Percentiles rank a stretch among this genome's conserved stretches.
Evolutionary conservation across 148 eudicot species (phyloP).

Genomic region (Hydrangea macrophylla): DNA sequence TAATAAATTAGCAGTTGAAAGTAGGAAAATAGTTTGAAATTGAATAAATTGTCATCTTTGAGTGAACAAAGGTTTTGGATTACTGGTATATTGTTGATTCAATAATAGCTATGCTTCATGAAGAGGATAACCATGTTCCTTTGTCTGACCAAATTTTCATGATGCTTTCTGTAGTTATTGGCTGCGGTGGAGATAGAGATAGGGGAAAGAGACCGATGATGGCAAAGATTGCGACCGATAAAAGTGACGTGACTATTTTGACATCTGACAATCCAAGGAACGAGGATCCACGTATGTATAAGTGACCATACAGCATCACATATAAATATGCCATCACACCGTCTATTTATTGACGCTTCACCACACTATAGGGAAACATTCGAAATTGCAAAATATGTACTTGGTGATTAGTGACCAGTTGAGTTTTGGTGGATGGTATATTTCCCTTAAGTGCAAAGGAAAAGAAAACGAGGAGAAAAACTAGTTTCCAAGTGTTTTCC

Average conservation of each 20-base stretch:
- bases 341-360: background rate
- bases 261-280: slow-evolving; percentile 91
- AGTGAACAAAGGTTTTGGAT: too few relatives aligned
- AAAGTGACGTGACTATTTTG: slow-evolving; percentile 91
- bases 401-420: background rate
- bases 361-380: background rate
- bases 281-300: slow-evolving; percentile 92
- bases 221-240: slow-evolving; percentile 89
- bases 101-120: background rate
- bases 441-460: too few relatives aligned
- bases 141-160: slow-evolving; percentile 19
- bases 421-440: too few relatives aligned
- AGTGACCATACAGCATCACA: background rate
- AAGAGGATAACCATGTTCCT: background rate
- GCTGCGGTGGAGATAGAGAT: slow-evolving; percentile 77
- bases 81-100: background rate
- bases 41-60: too few relatives aligned
- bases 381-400: background rate
- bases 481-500: too few relatives aligned
- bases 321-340: background rate
- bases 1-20: too few relatives aligned
- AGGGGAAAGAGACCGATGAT: slow-evolving; percentile 94
- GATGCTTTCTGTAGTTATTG: slow-evolving; percentile 51
- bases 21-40: too few relatives aligned
- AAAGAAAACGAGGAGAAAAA: too few relatives aligned